Conservation (phyloP, 164 flowering plant species). For the Tetrastigma voinierianum region DNA sequence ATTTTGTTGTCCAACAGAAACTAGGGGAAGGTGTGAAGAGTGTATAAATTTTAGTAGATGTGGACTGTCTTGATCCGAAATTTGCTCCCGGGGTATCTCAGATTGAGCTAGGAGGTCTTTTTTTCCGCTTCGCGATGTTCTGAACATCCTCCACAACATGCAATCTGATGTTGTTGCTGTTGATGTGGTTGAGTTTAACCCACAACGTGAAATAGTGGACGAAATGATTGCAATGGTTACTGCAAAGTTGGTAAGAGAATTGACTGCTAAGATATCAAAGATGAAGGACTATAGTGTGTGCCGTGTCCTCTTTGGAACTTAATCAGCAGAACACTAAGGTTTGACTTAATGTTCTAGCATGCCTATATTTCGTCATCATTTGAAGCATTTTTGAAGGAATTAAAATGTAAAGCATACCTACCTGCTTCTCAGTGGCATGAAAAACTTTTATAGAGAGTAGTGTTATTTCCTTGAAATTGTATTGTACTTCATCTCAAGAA, state of each 20-base stretch:
- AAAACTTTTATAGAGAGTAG: no score
- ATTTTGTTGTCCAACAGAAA: conserved; percentile 48
- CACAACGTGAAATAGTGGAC: conserved; percentile 98
- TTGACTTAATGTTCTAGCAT: neutral
- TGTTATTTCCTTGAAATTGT: no score
- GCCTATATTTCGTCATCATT: neutral
- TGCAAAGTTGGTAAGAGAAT: conserved; percentile 91
- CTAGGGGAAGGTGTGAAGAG: conserved; percentile 96
- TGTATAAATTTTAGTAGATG: conserved; percentile 85
- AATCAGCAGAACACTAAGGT: no score
- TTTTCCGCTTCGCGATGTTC: conserved; percentile 92
- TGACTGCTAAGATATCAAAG: conserved; percentile 83
- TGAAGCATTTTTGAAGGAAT: neutral
- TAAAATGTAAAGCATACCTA: neutral
- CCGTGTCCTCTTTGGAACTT: neutral
- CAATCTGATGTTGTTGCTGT: conserved; percentile 89
- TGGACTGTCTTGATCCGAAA: conserved; percentile 95
- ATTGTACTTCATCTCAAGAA: no score
- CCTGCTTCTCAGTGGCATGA: no score
- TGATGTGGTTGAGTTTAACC: conserved; percentile 97
- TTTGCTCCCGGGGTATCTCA: conserved; percentile 99
- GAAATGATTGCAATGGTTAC: conserved; percentile 99
- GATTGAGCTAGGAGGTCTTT: conserved; percentile 98
- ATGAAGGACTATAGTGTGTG: conserved; percentile 22
- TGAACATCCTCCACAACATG: conserved; percentile 91